Percentiles rank a stretch among this genome's conserved stretches.
These are phyloP conservation scores for Smallanthus sonchifolius DNA, from an alignment of 129 eudicot genomes.

Conservation along the genomic window DNA sequence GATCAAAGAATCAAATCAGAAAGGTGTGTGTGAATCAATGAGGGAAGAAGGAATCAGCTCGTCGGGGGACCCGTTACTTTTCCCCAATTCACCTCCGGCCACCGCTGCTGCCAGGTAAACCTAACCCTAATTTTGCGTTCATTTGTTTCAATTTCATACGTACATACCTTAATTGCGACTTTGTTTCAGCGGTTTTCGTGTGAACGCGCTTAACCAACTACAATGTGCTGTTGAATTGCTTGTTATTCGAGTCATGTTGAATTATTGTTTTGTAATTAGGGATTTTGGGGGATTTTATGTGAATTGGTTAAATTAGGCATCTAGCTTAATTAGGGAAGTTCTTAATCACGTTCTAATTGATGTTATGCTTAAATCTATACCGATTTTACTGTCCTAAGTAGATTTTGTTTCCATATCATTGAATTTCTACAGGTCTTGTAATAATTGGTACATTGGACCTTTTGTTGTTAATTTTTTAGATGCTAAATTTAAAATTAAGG, in stretches of 20 bases:
- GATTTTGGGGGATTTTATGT: slow-evolving; percentile 16
- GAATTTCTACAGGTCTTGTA: not conserved
- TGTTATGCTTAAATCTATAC: not conserved
- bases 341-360: not conserved
- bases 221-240: slow-evolving; percentile 14
- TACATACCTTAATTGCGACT: slow-evolving; percentile 1
- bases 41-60: slow-evolving; percentile 92
- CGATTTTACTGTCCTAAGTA: not conserved
- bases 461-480: not conserved
- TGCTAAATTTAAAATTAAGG: not conserved
- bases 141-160: not conserved
- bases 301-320: not conserved
- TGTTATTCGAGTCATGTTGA: not conserved
- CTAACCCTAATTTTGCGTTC: slow-evolving; percentile 32
- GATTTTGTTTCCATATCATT: slow-evolving; percentile 16
- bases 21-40: slow-evolving; percentile 33
- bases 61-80: slow-evolving; percentile 61
- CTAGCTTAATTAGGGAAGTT: slow-evolving; percentile 21
- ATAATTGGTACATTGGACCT: not conserved
- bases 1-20: slow-evolving; percentile 15
- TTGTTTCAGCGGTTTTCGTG: not conserved
- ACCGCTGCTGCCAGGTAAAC: slow-evolving; percentile 91
- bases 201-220: not conserved
- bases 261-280: slow-evolving; percentile 2
- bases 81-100: slow-evolving; percentile 50